phyloP scores from a whole-genome alignment of 345 rosid genomes.

The Stellera chamaejasme region DNA sequence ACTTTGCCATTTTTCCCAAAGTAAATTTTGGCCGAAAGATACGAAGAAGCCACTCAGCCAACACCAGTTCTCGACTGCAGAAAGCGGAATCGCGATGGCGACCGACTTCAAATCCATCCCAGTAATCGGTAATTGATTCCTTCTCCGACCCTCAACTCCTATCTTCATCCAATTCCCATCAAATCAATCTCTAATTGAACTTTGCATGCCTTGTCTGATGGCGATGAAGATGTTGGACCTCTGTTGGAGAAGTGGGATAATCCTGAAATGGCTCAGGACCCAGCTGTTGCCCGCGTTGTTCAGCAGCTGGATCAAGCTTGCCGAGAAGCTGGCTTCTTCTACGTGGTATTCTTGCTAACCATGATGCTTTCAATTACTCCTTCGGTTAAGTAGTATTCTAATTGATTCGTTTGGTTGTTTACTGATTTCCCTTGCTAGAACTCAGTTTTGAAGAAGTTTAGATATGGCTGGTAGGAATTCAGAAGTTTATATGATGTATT shows the following conservation, averaged over 20 bases:
- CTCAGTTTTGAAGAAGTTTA: too few species aligned
- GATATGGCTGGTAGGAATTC: too few species aligned
- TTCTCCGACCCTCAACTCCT: too few species aligned
- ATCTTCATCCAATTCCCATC: not conserved
- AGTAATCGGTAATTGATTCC: constrained; percentile 32
- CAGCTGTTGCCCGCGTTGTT: constrained; percentile 47
- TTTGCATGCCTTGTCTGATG: not conserved
- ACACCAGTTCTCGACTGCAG: not conserved
- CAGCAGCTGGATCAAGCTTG: constrained; percentile 67
- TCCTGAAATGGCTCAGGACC: constrained; percentile 49
- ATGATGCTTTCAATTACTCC: too few species aligned
- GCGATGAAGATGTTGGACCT: constrained; percentile 49
- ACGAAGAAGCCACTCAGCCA: too few species aligned
- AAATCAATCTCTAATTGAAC: not conserved
- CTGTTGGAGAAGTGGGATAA: constrained; percentile 53
- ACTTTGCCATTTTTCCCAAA: too few species aligned
- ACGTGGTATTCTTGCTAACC: constrained; percentile 43
- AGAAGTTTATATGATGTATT: too few species aligned
- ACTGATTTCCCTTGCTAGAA: too few species aligned
- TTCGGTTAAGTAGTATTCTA: not conserved
- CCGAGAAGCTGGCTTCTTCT: constrained; percentile 81
- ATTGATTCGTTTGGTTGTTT: too few species aligned
- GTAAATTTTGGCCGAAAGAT: too few species aligned
- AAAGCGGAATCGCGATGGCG: constrained; percentile 24
- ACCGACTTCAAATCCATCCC: constrained; percentile 59